These are phyloP conservation scores for Fusarium mangiferae DNA, from an alignment of 2,329 filamentous ascomycete species.

Conservation along the genomic window DNA sequence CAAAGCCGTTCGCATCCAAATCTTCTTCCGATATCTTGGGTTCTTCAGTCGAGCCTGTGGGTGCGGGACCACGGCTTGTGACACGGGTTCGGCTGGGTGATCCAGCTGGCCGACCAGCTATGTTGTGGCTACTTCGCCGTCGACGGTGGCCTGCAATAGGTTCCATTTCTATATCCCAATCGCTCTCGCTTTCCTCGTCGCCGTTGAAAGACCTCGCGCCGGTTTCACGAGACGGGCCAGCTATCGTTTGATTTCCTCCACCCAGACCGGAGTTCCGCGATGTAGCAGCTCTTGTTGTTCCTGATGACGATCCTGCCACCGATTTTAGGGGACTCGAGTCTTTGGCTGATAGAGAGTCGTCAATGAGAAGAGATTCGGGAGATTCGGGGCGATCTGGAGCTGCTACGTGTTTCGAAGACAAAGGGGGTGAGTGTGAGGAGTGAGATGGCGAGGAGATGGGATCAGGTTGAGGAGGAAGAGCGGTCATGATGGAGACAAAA, in stretches of 20 bases:
- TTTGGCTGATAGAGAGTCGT: conserved; percentile 8
- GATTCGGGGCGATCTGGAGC: conserved; percentile 16
- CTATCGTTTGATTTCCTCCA: conserved; percentile 27
- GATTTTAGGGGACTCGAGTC: conserved; percentile 8
- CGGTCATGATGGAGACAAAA: conserved; percentile 38
- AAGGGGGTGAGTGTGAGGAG: conserved; percentile 19
- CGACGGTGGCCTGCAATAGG: conserved; percentile 64
- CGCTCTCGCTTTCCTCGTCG: conserved; percentile 51
- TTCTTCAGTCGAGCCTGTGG: conserved; percentile 51
- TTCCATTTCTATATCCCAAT: conserved; percentile 66
- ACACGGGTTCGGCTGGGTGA: conserved; percentile 44
- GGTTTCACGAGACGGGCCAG: conserved; percentile 31
- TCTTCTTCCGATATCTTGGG: conserved; percentile 60
- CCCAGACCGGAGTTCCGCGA: conserved; percentile 5
- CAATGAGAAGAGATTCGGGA: conserved; percentile 20
- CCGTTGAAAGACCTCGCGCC: conserved; percentile 23
- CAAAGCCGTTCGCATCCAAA: conserved; percentile 41
- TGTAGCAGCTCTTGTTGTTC: conserved; percentile 9
- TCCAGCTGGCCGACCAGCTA: conserved; percentile 44
- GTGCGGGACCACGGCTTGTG: conserved; percentile 33
- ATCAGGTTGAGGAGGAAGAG: conserved; percentile 36
- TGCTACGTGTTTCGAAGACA: conserved; percentile 13
- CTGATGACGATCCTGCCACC: conserved; percentile 17
- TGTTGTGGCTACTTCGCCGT: conserved; percentile 62
- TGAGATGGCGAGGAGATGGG: conserved; percentile 19